Conservation (phyloP, 2,329 filamentous ascomycete genomes). For the Rutstroemia sp. region DNA sequence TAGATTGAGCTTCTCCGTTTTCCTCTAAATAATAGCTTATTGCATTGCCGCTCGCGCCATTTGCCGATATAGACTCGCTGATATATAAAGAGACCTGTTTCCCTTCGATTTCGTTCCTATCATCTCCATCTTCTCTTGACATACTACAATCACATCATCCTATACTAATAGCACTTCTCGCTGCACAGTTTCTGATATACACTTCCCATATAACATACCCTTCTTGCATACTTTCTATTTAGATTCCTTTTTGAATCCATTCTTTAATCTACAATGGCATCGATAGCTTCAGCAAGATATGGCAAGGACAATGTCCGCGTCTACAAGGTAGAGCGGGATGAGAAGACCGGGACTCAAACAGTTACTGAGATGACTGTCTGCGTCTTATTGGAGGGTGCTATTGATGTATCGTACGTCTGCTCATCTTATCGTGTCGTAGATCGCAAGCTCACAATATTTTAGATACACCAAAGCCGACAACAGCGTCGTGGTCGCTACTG, state of each 20-base stretch:
- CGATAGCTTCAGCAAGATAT: constrained; percentile 61
- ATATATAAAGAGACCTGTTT: neutral
- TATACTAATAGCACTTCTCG: neutral
- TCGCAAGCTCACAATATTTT: constrained; percentile 8
- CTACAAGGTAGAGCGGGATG: constrained; percentile 84
- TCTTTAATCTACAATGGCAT: constrained; percentile 39
- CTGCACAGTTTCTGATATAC: neutral
- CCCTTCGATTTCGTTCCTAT: neutral
- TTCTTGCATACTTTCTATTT: neutral
- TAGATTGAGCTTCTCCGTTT: constrained; percentile 4
- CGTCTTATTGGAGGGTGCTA: constrained; percentile 86
- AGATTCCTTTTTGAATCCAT: neutral
- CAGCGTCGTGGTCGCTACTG: constrained; percentile 88
- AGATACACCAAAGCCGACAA: constrained; percentile 95
- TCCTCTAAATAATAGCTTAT: neutral
- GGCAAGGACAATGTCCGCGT: constrained; percentile 98
- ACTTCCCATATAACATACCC: neutral
- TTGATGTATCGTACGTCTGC: constrained; percentile 65
- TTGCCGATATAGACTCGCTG: neutral
- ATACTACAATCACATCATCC: constrained; percentile 1
- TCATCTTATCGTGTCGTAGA: neutral
- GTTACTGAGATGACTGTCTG: constrained; percentile 94
- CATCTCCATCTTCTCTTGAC: neutral
- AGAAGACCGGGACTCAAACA: constrained; percentile 68
- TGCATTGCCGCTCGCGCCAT: neutral